Evolutionary conservation across 2,329 filamentous ascomycete species (phyloP), one percentile per base, ranked within the genome.

Genomic region (Arthrobotrys pseudoclavata): DNA sequence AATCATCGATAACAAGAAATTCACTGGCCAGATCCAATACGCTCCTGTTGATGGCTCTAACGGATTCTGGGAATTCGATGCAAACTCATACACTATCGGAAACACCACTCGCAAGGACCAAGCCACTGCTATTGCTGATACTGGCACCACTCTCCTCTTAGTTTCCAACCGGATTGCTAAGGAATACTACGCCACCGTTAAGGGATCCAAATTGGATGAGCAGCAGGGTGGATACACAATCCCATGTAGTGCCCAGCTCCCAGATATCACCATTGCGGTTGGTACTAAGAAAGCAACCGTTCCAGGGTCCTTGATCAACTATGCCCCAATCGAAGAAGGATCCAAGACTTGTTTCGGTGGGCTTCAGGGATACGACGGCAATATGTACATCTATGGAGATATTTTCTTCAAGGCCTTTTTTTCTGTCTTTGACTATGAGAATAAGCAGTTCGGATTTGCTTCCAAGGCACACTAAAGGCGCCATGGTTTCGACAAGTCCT

Each of bases 391-490:
- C 82, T 88, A 94, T 69, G 93, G 93, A 9, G 92, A 94, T 77
- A 86, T 92, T 69, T 92, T 94, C 85, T 87, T 96, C 80, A 96
- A 96, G 88, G 88, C 88, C 69, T 86, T 92, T 79, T 94, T 91
- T 82, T 89, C 91, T 31, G 89, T 93, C 57, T 93, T 93, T 83
- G 91, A 93, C 82, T 83, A 86, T 4, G 84, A 82, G 20, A 84
- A 84, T 4, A 84, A 85, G 72, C 83, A 84, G 55, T 82, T 89
- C 29, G 87, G 87, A 9, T 86, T 88, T 77, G 87, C 87, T 64
- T 80, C 82, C 5, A 86, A 85, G 79, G 12, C 75, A 20, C 26
- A 52, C 29, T 60, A 50, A 34, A 29, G 29, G 34, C 40, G 4
- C 31, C 4, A 29, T 45, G 13, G 15, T 31, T n/a, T 15, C 18